Evolutionary conservation across 495 filamentous ascomycete genomes (phyloP).

Genomic region (Ramalina intermedia): DNA sequence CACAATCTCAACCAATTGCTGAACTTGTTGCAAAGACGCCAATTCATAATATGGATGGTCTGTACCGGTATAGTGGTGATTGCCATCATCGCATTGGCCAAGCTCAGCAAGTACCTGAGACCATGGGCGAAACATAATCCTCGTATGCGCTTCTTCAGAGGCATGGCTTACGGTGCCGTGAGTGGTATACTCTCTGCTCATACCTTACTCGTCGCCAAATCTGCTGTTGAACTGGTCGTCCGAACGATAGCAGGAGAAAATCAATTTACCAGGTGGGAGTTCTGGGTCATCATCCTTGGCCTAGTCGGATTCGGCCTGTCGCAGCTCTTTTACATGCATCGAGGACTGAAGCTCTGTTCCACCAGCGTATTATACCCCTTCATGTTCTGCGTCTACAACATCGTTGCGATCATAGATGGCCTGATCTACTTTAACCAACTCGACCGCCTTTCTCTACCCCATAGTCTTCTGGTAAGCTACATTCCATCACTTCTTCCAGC

Average conservation of each 20-base stretch:
- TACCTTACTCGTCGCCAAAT: constrained; percentile 84
- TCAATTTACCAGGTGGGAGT: constrained; percentile 94
- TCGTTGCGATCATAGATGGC: constrained; percentile 93
- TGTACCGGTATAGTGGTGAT: constrained; percentile 58
- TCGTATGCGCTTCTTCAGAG: constrained; percentile 66
- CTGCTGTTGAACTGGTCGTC: constrained; percentile 90
- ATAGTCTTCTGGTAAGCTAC: constrained; percentile 34
- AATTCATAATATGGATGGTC: constrained; percentile 88
- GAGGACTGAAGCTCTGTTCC: constrained; percentile 83
- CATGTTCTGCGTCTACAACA: constrained; percentile 99
- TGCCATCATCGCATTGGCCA: constrained; percentile 46
- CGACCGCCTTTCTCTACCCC: constrained; percentile 55
- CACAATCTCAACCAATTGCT: constrained; percentile 77
- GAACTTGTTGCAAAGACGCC: constrained; percentile 50
- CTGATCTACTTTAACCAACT: constrained; percentile 93
- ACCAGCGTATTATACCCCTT: constrained; percentile 95
- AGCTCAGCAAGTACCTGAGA: constrained; percentile 39
- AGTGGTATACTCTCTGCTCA: constrained; percentile 93
- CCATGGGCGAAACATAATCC: constrained; percentile 35
- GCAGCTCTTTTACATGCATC: constrained; percentile 90
- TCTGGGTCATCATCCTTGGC: constrained; percentile 80
- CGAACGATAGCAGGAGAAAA: constrained; percentile 83
- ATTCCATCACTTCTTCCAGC: background rate
- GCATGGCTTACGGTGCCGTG: constrained; percentile 76
- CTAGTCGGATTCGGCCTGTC: constrained; percentile 72